phyloP scores from a whole-genome alignment of 768 basidiomycete genomes.

The Phanerochaete carnosa region DNA sequence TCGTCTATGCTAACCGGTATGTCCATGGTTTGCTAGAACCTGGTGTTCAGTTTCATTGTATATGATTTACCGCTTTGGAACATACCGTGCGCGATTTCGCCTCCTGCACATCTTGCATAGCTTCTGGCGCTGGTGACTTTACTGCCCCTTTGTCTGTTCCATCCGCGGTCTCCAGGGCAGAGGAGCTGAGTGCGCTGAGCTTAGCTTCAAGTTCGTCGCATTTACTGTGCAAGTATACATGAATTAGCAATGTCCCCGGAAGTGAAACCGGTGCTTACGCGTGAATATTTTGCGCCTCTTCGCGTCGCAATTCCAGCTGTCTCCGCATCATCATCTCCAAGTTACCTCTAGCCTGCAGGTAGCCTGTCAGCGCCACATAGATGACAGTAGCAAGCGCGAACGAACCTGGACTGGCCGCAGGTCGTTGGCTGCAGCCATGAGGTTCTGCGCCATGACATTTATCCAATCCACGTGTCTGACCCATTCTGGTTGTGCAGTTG shows the following conservation, averaged over 20 bases:
- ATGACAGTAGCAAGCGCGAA: slow-evolving; percentile 1
- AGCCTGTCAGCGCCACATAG: background rate
- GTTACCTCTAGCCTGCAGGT: slow-evolving; percentile 66
- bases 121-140: background rate
- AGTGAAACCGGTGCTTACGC: slow-evolving; percentile 42
- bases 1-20: slow-evolving; percentile 1
- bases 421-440: slow-evolving; percentile 89
- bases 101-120: background rate
- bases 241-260: background rate
- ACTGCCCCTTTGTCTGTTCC: background rate
- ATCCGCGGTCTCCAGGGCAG: slow-evolving; percentile 12
- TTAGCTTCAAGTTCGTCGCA: slow-evolving; percentile 68
- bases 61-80: background rate
- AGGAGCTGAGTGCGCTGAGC: slow-evolving; percentile 48
- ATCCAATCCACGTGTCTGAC: slow-evolving; percentile 78
- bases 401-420: slow-evolving; percentile 81
- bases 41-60: background rate
- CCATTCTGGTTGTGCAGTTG: slow-evolving; percentile 61
- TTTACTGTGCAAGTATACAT: slow-evolving; percentile 42
- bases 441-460: slow-evolving; percentile 73
- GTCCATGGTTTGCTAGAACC: background rate
- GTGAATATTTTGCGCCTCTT: slow-evolving; percentile 70
- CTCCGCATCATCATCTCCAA: slow-evolving; percentile 80
- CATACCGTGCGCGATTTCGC: background rate
- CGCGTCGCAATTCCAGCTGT: slow-evolving; percentile 69